phyloP scores from a whole-genome alignment of 78 protist species.

The Dictyostelium purpureum region DNA sequence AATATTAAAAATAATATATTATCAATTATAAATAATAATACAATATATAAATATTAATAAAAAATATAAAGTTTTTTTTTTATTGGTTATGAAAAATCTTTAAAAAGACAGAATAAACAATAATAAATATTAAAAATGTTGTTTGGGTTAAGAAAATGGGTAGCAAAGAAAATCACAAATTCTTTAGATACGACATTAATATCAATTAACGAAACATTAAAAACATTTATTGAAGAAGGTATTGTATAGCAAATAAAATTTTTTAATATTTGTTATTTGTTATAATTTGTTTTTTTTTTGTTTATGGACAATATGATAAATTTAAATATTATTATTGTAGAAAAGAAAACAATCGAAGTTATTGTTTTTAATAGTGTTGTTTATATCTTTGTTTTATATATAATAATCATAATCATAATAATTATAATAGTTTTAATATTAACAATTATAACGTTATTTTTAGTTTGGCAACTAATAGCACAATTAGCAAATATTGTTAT shows the following conservation, averaged over 20 bases:
- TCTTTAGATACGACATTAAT: slow-evolving; percentile 30
- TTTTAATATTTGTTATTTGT: too few relatives aligned
- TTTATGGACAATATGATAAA: background rate
- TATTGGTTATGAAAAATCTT: too few relatives aligned
- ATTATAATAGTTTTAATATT: background rate
- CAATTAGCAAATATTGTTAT: slow-evolving; percentile 33
- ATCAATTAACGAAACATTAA: slow-evolving; percentile 41
- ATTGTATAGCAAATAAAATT: background rate
- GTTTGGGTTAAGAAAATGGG: slow-evolving; percentile 7
- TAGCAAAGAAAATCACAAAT: slow-evolving; percentile 5
- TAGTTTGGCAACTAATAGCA: slow-evolving; percentile 58
- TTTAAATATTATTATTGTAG: background rate
- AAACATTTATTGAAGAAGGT: slow-evolving; percentile 62
- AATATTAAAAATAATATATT: too few relatives aligned
- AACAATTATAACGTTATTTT: background rate
- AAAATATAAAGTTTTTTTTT: too few relatives aligned
- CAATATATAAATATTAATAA: too few relatives aligned
- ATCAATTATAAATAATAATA: too few relatives aligned
- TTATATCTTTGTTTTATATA: too few relatives aligned
- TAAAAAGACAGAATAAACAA: too few relatives aligned
- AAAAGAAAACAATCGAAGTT: background rate
- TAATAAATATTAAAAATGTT: background rate
- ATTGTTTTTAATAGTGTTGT: too few relatives aligned
- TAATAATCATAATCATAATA: too few relatives aligned
- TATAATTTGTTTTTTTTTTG: too few relatives aligned